Evolutionary conservation across 306 rosid species (phyloP), one percentile per base, ranked within the genome.

Genomic region (Canavalia ensiformis): DNA sequence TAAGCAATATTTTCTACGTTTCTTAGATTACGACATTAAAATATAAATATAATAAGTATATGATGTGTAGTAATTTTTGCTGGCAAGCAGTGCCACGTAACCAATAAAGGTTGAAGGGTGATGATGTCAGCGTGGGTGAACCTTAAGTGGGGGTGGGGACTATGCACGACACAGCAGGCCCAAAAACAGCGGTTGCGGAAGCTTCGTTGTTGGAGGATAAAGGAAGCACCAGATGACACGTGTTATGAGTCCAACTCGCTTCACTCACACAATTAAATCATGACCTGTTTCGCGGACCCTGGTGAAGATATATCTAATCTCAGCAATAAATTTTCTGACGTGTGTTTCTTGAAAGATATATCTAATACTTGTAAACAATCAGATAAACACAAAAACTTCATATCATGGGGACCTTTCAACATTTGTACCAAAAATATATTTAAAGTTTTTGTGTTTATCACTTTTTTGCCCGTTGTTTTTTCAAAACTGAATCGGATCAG

Each of bases 61-160:
- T 2, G 41, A 37, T 37, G 4, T 37, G 9, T 45, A 45, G 9
- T 49, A 0, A 55, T 55, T 55, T 55, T 55, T 55, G 3, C 1
- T 18, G 33, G 0, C 33, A 55, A 3, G 12, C 5, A 2, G 44
- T 5, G 79, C 81, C 87, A 72, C 83, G 81, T 66, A 31, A 34
- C 74, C 41, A 52, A 29, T 5, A 9, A 46, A 65, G 25, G 79
- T 12, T 67, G 5, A 4, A n/a, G 29, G 2, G 6, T 54, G 70
- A 45, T 84, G 66, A 77, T 67, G 59, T 72, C 47, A 83, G 50
- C 44, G 12, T 10, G 2, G 68, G 4, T 31, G 44, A 28, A 37
- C 2, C 29, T 47, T 35, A 50, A 2, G 13, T 68, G 4, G 39
- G 39, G 9, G 1, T 41, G 74, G 60, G 81, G 25, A 47, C 39